These are phyloP conservation scores for Marasmius tenuissimus DNA, from an alignment of 1,284 basidiomycete species.

Conservation along the genomic window DNA sequence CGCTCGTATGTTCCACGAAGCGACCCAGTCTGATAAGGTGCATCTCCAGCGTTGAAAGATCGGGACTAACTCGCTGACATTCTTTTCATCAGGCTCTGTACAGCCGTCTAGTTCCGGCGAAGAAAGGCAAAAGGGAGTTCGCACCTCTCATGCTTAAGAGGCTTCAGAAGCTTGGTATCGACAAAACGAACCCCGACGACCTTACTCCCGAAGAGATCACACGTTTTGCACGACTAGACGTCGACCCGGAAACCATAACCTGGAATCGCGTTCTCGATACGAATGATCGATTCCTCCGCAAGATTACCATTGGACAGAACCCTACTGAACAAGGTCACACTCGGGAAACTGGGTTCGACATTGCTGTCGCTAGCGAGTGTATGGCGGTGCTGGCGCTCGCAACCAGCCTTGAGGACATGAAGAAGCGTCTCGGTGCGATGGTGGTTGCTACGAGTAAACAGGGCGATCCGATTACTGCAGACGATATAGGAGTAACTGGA, in stretches of 20 bases:
- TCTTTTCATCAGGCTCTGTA: slow-evolving; percentile 65
- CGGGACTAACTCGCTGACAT: not conserved
- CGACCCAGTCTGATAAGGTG: slow-evolving; percentile 92
- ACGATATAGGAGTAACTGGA: slow-evolving; percentile 95
- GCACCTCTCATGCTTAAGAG: slow-evolving; percentile 97
- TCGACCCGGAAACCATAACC: slow-evolving; percentile 91
- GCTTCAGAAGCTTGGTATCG: slow-evolving; percentile 92
- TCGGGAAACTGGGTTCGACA: slow-evolving; percentile 93
- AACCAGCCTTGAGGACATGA: slow-evolving; percentile 90
- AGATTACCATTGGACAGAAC: slow-evolving; percentile 91
- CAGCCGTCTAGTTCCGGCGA: slow-evolving; percentile 87
- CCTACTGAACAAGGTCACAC: slow-evolving; percentile 89
- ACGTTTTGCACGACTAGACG: slow-evolving; percentile 89
- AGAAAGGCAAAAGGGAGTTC: slow-evolving; percentile 95
- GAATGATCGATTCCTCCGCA: slow-evolving; percentile 96
- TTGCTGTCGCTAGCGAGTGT: slow-evolving; percentile 95
- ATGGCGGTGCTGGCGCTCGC: slow-evolving; percentile 97
- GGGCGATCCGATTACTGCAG: slow-evolving; percentile 93
- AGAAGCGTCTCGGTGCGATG: slow-evolving; percentile 89
- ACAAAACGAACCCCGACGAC: slow-evolving; percentile 92
- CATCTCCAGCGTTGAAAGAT: not conserved
- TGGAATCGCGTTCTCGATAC: slow-evolving; percentile 98
- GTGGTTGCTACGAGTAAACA: slow-evolving; percentile 94
- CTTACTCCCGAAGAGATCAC: slow-evolving; percentile 92
- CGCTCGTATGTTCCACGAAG: slow-evolving; percentile 98